Conservation (phyloP, 2,329 filamentous ascomycete genomes). For the Apiospora kogelbergensis region DNA sequence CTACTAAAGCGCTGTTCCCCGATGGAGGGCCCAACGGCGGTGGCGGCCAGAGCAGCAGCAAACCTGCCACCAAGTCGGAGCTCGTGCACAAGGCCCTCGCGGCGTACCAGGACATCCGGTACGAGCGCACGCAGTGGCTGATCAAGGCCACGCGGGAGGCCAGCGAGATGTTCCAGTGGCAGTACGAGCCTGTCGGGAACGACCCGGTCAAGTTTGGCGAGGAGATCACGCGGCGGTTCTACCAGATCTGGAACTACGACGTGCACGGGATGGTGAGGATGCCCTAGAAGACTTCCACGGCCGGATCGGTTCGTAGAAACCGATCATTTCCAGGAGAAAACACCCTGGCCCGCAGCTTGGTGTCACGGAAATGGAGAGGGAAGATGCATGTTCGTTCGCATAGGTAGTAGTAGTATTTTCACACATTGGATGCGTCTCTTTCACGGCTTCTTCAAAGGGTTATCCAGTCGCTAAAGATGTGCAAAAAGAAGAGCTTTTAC, state of each 20-base stretch:
- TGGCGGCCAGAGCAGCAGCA: neutral
- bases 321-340: neutral
- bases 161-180: constrained; percentile 31
- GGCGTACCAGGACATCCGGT: constrained; percentile 28
- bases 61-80: constrained; percentile 11
- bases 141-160: constrained; percentile 28
- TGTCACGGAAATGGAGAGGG: neutral
- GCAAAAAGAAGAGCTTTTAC: neutral
- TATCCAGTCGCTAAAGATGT: neutral
- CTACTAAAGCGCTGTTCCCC: neutral
- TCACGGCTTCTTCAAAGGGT: too few relatives aligned
- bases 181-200: constrained; percentile 19
- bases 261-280: constrained; percentile 26
- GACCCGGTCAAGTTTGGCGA: constrained; percentile 23
- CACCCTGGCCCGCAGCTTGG: neutral
- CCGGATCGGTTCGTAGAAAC: neutral
- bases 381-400: neutral
- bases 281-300: constrained; percentile 11
- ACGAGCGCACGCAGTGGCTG: constrained; percentile 32
- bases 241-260: constrained; percentile 32
- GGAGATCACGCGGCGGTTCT: constrained; percentile 21
- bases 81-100: constrained; percentile 25
- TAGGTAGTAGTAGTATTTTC: too few relatives aligned
- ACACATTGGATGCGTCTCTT: too few relatives aligned
- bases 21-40: constrained; percentile 19